A percentile compares a stretch with the other conserved stretches of the same genome.
phyloP scores from a whole-genome alignment of 1,284 basidiomycete genomes.

The Pulveroboletus ridleyi region DNA sequence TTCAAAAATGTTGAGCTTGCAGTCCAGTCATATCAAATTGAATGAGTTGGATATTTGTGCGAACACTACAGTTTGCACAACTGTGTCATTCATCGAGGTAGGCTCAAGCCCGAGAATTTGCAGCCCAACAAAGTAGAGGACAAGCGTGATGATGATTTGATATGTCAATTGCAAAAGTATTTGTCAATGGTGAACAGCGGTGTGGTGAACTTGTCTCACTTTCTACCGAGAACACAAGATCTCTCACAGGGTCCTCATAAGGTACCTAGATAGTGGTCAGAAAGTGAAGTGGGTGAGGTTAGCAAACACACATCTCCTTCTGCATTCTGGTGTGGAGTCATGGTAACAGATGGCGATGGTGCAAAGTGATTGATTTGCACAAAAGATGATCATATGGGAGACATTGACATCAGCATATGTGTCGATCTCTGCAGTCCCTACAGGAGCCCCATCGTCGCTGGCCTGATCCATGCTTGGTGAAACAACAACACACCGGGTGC shows the following conservation, averaged over 20 bases:
- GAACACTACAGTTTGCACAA: constrained; percentile 90
- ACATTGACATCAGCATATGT: constrained; percentile 80
- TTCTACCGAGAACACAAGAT: constrained; percentile 84
- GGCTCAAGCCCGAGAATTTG: constrained; percentile 71
- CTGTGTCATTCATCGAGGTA: constrained; percentile 48
- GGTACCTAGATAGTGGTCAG: constrained; percentile 53
- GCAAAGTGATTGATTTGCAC: constrained; percentile 94
- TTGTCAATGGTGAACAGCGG: constrained; percentile 91
- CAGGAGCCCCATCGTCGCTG: constrained; percentile 37
- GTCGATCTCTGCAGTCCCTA: constrained; percentile 71
- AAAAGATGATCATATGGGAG: constrained; percentile 92
- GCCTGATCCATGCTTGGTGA: constrained; percentile 42
- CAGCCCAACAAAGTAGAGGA: constrained; percentile 89
- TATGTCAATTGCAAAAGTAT: constrained; percentile 92
- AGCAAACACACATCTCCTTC: constrained; percentile 56
- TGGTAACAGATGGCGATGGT: constrained; percentile 95
- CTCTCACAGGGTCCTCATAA: constrained; percentile 73
- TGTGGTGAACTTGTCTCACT: constrained; percentile 89
- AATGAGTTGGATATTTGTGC: constrained; percentile 96
- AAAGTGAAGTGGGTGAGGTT: not conserved
- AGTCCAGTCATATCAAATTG: constrained; percentile 90
- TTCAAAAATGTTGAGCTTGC: constrained; percentile 89
- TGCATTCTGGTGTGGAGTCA: constrained; percentile 67
- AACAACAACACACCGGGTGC: constrained; percentile 77
- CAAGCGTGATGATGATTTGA: constrained; percentile 84